Base-by-base conservation (phyloP, 2,329 filamentous ascomycete genomes). In the Cadophora sp. region DNA sequence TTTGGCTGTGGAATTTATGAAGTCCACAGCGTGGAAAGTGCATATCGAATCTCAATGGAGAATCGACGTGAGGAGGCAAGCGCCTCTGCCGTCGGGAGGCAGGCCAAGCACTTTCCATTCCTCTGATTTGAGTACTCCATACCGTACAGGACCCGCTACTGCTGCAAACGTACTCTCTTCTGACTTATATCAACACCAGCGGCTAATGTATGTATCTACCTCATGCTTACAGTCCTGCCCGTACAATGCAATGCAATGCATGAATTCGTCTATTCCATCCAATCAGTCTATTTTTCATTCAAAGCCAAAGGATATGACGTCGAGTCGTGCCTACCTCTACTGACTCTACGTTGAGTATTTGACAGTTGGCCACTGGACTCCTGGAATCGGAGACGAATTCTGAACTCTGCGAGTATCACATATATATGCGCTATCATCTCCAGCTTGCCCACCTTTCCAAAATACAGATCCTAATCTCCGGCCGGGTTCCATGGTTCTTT, bases 261-360 rank as follows among this genome's bases (percentile, higher is more conserved):
- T 6, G 6, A 43, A 43, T 67, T 70, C 64, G 66, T 64, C 64
- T 68, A 43, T 37, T 46, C 50, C 63, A 46, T 29, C 71, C 72
- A 72, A 73, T 72, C 68, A 66, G 67, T 56, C 56, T 43, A 34
- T 12, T 22, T 26, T 22, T 19, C 29, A 56, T 37, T 51, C 14
- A 29, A 40, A 37, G 7, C 6, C 22, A 26, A 12, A 51, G 26
- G 34, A 51, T 46, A 29, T 65, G 64, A 62, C 59, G 43, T 62
- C 37, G 24, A 62, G 59, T 50, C 43, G 19, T 50, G 26, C 40
- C 48, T 46, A 27, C 19, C 19, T 48, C 22, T n/a, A 48, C 34
- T 11, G 34, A 4, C 19, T 7, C 22, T 48, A 4, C 19, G 19
- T 19, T 43, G 40, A 43, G 40, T 16, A 11, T 48, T 48, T 48